Percentiles rank a stretch among this genome's conserved stretches.
These are phyloP conservation scores for Stemphylium beticola DNA, from an alignment of 2,329 filamentous ascomycete genomes.

Conservation along the genomic window DNA sequence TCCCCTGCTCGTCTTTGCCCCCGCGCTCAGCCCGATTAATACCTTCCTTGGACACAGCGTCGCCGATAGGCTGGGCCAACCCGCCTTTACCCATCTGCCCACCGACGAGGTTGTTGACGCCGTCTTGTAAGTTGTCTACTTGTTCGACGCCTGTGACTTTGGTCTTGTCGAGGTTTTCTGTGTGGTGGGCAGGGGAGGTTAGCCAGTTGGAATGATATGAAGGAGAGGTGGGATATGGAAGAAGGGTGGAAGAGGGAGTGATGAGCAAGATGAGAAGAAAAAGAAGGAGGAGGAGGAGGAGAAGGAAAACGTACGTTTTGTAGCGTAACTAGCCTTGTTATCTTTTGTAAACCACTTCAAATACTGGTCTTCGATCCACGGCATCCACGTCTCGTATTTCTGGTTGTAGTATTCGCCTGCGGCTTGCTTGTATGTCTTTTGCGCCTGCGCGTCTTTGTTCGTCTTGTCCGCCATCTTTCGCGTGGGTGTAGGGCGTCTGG, in stretches of 20 bases:
- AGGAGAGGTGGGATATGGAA: not conserved
- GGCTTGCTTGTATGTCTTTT: constrained; percentile 41
- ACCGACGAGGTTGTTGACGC: constrained; percentile 66
- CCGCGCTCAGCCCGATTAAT: constrained; percentile 69
- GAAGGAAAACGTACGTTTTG: constrained; percentile 68
- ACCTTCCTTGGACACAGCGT: constrained; percentile 67
- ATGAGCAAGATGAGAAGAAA: no score
- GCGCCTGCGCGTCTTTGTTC: not conserved
- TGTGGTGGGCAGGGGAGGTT: not conserved
- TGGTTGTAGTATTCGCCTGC: constrained; percentile 66
- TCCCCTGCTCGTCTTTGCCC: constrained; percentile 67
- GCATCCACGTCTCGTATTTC: constrained; percentile 77
- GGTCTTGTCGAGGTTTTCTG: constrained; percentile 71
- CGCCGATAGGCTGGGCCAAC: constrained; percentile 68
- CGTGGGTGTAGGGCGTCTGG: not conserved
- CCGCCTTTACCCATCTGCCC: constrained; percentile 73
- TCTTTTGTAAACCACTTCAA: constrained; percentile 76
- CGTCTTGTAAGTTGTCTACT: constrained; percentile 72
- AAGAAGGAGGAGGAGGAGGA: not conserved
- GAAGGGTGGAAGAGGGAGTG: not conserved
- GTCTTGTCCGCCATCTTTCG: constrained; percentile 10
- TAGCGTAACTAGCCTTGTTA: constrained; percentile 75
- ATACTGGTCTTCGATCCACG: constrained; percentile 77
- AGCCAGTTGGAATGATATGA: not conserved
- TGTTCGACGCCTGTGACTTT: constrained; percentile 72